These are phyloP conservation scores for Globisporangium solare DNA, from an alignment of 352 stramenopile genomes.

Conservation along the genomic window DNA sequence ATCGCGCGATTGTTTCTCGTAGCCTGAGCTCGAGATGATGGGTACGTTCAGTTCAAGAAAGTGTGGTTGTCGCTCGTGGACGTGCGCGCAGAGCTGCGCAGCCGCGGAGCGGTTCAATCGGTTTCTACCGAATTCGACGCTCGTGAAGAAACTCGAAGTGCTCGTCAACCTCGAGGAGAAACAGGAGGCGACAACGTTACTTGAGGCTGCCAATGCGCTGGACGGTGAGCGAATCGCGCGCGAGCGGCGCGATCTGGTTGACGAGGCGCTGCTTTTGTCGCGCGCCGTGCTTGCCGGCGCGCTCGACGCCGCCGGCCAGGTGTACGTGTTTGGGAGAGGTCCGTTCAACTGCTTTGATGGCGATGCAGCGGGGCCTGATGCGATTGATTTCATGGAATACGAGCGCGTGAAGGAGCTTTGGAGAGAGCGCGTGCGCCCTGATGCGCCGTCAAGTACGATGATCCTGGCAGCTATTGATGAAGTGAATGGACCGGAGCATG, in stretches of 20 bases:
- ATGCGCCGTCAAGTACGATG: neutral
- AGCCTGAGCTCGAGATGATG: constrained; percentile 71
- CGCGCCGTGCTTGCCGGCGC: constrained; percentile 43
- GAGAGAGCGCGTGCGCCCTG: constrained; percentile 45
- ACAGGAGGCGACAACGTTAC: constrained; percentile 47
- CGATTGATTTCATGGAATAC: constrained; percentile 77
- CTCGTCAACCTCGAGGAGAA: constrained; percentile 68
- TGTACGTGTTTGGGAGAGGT: constrained; percentile 77
- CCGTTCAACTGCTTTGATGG: constrained; percentile 60
- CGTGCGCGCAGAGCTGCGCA: constrained; percentile 53
- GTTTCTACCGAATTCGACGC: constrained; percentile 37
- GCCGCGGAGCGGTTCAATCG: constrained; percentile 63
- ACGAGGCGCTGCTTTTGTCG: constrained; percentile 41
- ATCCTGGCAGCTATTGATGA: neutral
- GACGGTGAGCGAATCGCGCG: constrained; percentile 40
- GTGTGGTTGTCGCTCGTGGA: constrained; percentile 66
- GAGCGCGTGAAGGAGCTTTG: constrained; percentile 47
- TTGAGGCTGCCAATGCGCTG: constrained; percentile 48
- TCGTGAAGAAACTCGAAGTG: constrained; percentile 61
- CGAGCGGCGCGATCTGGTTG: constrained; percentile 41
- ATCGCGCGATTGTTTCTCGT: neutral
- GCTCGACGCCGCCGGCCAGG: constrained; percentile 67
- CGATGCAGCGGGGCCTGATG: constrained; percentile 46
- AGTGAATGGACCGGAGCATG: neutral
- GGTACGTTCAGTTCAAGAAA: constrained; percentile 69